These are phyloP conservation scores for Sugiyamaella sp. DNA, from an alignment of 1,139 yeast species.

Conservation along the genomic window DNA sequence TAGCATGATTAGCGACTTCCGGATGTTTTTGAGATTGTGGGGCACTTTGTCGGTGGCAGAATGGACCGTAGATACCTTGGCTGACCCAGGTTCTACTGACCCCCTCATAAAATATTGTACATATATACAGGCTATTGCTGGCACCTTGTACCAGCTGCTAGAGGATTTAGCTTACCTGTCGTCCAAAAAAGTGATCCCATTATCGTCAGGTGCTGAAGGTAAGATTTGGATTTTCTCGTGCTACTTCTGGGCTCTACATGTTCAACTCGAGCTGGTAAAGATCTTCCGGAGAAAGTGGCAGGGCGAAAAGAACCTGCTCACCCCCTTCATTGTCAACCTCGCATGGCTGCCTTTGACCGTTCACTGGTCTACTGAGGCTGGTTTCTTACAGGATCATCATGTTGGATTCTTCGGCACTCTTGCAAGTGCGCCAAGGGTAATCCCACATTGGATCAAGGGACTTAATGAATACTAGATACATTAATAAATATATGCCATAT, in stretches of 20 bases:
- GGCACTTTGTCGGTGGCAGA: slow-evolving; percentile 42
- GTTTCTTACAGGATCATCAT: slow-evolving; percentile 39
- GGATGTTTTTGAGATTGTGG: slow-evolving; percentile 46
- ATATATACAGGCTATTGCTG: slow-evolving; percentile 44
- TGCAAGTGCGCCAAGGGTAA: slow-evolving; percentile 38
- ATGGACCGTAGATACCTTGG: slow-evolving; percentile 42
- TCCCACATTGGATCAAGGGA: slow-evolving; percentile 32
- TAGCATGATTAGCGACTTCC: slow-evolving; percentile 43
- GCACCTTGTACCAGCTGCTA: slow-evolving; percentile 45
- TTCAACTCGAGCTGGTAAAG: slow-evolving; percentile 41
- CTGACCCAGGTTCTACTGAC: slow-evolving; percentile 28
- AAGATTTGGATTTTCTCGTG: slow-evolving; percentile 47
- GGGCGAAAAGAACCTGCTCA: slow-evolving; percentile 32
- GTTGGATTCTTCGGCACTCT: slow-evolving; percentile 47
- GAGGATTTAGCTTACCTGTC: slow-evolving; percentile 48
- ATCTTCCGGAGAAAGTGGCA: slow-evolving; percentile 25
- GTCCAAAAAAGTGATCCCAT: slow-evolving; percentile 42
- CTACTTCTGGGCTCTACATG: slow-evolving; percentile 48
- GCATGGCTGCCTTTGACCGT: slow-evolving; percentile 48
- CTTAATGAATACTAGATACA: slow-evolving; percentile 11
- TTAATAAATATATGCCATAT: neutral
- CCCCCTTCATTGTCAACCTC: slow-evolving; percentile 41
- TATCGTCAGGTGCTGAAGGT: slow-evolving; percentile 34
- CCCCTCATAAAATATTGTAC: slow-evolving; percentile 36
- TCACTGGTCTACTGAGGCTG: slow-evolving; percentile 49